Base-by-base conservation (phyloP, 169 alveolate genomes). In the Plasmodium berghei region DNA sequence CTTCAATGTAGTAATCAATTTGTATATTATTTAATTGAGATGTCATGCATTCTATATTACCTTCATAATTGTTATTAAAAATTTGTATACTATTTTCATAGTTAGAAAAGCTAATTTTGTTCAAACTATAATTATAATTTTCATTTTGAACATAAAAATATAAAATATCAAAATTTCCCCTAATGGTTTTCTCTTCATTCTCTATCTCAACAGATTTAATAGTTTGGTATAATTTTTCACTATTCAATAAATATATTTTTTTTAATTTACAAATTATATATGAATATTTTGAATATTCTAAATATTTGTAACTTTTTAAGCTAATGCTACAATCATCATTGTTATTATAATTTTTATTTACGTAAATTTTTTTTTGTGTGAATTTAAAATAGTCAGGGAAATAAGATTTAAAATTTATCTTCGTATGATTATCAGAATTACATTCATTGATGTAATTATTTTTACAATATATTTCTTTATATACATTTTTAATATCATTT, bases 361-460 rank as follows among this genome's bases (percentile, higher is more conserved):
- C 14, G 88, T 74, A 74, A 24, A 63, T 34, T 20, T 56, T 62
- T 48, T 61, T 61, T 9, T 45, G 45, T 62, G 22, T 74, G 12
- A 74, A 74, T 24, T 74, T 40, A 42, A 74, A 74, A 55, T 16
- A 74, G 24, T 74, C 73, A 48, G 88, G 88, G 62, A 74, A 74
- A 74, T 62, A 74, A 1, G 75, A 74, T 62, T 48, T 67, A 20
- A 61, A 61, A 18, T 46, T 62, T 20, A 61, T 62, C 46, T 74
- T 74, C 8, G 63, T 40, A 4, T 9, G 48, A 14, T 26, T 12
- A 45, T 62, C 48, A 62, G 22, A 8, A n/a, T 20, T 12, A 49
- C 26, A n/a, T 22, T 46, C 40, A 49, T 63, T 34, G 34, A 9
- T 62, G 22, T 14, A 12, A 24, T 73, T 18, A 34, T 52, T 59